These are phyloP conservation scores for Fusarium foetens DNA, from an alignment of 2,329 filamentous ascomycete species.

Conservation along the genomic window DNA sequence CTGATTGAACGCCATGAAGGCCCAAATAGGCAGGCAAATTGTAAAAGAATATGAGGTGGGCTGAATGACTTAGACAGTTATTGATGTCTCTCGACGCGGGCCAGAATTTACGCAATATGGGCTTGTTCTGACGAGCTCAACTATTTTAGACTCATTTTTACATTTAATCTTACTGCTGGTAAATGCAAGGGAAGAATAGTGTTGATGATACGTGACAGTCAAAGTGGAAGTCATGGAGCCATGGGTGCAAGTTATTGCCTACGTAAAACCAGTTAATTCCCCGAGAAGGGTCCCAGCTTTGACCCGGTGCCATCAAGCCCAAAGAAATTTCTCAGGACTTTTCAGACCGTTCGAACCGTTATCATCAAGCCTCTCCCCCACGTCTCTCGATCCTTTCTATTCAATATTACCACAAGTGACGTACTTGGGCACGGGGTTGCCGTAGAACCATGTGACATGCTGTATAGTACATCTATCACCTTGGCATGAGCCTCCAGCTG, in stretches of 20 bases:
- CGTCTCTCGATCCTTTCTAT: not conserved
- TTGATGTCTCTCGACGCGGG: too few relatives aligned
- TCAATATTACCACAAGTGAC: not conserved
- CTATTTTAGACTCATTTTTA: not conserved
- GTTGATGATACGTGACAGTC: not conserved
- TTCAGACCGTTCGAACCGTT: not conserved
- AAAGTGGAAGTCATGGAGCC: slow-evolving; percentile 3
- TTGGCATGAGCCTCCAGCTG: slow-evolving; percentile 9
- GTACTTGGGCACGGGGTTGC: slow-evolving; percentile 13
- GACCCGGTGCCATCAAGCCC: not conserved
- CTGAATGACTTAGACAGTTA: not conserved
- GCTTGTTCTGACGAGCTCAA: slow-evolving; percentile 1
- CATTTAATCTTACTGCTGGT: too few relatives aligned
- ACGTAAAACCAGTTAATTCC: not conserved
- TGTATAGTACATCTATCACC: not conserved
- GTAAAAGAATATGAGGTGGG: too few relatives aligned
- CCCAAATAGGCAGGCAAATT: not conserved
- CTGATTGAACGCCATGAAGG: not conserved
- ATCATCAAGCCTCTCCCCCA: not conserved
- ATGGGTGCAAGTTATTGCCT: not conserved
- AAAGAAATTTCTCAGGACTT: not conserved
- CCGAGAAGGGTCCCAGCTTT: not conserved
- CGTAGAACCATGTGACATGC: slow-evolving; percentile 8
- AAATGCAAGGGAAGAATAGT: not conserved
- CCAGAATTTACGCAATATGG: not conserved